A percentile compares a stretch with the other conserved stretches of the same genome.
These are phyloP conservation scores for Mycena haematopus DNA, from an alignment of 768 basidiomycete genomes.

Conservation along the genomic window DNA sequence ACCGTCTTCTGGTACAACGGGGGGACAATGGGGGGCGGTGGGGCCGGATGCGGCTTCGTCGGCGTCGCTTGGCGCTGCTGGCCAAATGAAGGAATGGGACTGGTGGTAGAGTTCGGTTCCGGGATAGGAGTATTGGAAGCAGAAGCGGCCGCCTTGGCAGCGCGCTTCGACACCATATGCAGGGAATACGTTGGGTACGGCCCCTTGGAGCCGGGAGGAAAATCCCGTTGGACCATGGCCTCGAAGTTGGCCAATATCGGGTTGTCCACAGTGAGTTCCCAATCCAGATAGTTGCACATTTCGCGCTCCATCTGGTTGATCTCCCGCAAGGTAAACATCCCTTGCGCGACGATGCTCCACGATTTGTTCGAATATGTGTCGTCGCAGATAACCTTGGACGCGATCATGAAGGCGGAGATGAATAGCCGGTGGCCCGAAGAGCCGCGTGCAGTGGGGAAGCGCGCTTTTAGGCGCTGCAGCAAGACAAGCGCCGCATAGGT, in stretches of 20 bases:
- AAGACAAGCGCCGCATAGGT: slow-evolving; percentile 72
- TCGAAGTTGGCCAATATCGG: slow-evolving; percentile 67
- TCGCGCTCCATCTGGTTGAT: slow-evolving; percentile 98
- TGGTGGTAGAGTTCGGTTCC: slow-evolving; percentile 50
- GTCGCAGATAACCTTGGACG: slow-evolving; percentile 91
- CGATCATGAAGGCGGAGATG: slow-evolving; percentile 93
- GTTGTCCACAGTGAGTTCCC: slow-evolving; percentile 83
- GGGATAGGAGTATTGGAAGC: slow-evolving; percentile 49
- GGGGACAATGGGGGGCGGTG: slow-evolving; percentile 40
- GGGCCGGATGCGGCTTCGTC: slow-evolving; percentile 36
- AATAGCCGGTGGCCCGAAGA: slow-evolving; percentile 90
- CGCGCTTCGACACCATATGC: slow-evolving; percentile 66
- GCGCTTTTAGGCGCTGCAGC: slow-evolving; percentile 83
- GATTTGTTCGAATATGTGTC: slow-evolving; percentile 94
- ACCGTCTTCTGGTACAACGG: slow-evolving; percentile 35
- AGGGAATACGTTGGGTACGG: slow-evolving; percentile 71
- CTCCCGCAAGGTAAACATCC: slow-evolving; percentile 84
- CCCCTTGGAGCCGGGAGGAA: slow-evolving; percentile 47
- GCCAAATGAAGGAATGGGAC: slow-evolving; percentile 55
- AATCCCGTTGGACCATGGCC: slow-evolving; percentile 63
- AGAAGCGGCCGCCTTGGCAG: slow-evolving; percentile 50
- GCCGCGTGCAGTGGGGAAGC: slow-evolving; percentile 91
- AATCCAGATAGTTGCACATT: slow-evolving; percentile 92
- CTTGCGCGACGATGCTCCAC: slow-evolving; percentile 90
- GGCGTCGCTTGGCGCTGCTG: slow-evolving; percentile 43